A percentile compares a stretch with the other conserved stretches of the same genome.
Evolutionary conservation across 352 stramenopile genomes (phyloP).

Genomic region (Pythium insidiosum): DNA sequence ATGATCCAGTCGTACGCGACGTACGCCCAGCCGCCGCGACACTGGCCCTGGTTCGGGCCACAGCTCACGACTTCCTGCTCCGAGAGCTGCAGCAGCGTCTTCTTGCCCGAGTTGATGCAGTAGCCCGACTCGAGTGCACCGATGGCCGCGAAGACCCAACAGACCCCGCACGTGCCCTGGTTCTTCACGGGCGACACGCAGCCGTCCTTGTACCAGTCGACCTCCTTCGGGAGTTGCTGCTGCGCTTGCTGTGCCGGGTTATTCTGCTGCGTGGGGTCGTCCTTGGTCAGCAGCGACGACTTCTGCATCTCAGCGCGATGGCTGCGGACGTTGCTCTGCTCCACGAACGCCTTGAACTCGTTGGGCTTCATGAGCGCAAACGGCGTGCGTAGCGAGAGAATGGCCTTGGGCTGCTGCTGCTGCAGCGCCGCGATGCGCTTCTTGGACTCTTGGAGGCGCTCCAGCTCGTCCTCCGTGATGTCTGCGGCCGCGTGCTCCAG

Average conservation of each 20-base stretch:
- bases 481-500: background rate
- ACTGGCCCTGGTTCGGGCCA: background rate
- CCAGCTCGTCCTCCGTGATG: constrained; percentile 7
- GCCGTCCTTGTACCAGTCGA: constrained; percentile 12
- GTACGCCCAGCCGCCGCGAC: no score
- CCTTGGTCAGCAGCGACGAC: background rate
- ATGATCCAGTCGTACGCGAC: no score
- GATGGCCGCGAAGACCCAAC: constrained; percentile 4
- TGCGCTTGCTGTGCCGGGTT: background rate
- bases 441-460: constrained; percentile 4
- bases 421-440: background rate
- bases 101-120: constrained; percentile 4
- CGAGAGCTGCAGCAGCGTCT: constrained; percentile 8
- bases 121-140: constrained; percentile 16
- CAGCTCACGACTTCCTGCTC: constrained; percentile 13
- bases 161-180: constrained; percentile 15
- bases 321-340: background rate
- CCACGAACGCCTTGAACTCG: constrained; percentile 3
- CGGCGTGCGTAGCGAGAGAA: constrained; percentile 5
- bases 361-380: constrained; percentile 11
- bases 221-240: constrained; percentile 1
- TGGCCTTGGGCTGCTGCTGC: background rate
- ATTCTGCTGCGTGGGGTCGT: background rate
- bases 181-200: constrained; percentile 16
- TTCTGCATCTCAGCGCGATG: background rate